Conservation (phyloP, 2,329 filamentous ascomycete genomes). For the Pseudocercospora fuligena region DNA sequence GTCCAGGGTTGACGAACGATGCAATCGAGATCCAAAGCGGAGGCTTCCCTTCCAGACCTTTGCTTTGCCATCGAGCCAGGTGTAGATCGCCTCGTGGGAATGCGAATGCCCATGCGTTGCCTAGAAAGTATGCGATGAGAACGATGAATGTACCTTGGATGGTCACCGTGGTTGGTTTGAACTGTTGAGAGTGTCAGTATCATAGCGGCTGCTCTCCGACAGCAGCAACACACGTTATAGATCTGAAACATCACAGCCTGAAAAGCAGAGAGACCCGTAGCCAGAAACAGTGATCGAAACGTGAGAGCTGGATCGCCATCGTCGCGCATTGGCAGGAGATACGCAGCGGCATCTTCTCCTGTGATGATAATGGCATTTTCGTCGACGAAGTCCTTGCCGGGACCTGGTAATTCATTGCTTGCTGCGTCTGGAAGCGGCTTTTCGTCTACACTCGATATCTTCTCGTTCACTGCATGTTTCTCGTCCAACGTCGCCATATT, state of each 20-base stretch:
- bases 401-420: background rate
- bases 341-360: constrained; percentile 55
- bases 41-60: constrained; percentile 46
- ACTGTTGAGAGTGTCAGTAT: constrained; percentile 42
- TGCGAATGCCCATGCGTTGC: constrained; percentile 54
- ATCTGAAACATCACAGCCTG: constrained; percentile 63
- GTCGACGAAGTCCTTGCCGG: constrained; percentile 1
- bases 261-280: constrained; percentile 56
- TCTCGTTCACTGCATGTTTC: background rate
- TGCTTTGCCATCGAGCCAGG: constrained; percentile 54
- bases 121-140: constrained; percentile 61
- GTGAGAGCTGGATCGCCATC: constrained; percentile 59
- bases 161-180: constrained; percentile 57
- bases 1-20: constrained; percentile 57
- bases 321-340: constrained; percentile 59
- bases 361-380: constrained; percentile 57
- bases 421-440: background rate
- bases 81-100: constrained; percentile 60
- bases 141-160: constrained; percentile 62
- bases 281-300: constrained; percentile 59
- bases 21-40: constrained; percentile 50
- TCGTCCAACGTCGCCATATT: background rate
- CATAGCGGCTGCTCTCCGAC: no score
- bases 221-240: constrained; percentile 51
- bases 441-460: background rate